Base-by-base conservation (phyloP, 176 grass and related monocot genomes). In the Dactylis glomerata region DNA sequence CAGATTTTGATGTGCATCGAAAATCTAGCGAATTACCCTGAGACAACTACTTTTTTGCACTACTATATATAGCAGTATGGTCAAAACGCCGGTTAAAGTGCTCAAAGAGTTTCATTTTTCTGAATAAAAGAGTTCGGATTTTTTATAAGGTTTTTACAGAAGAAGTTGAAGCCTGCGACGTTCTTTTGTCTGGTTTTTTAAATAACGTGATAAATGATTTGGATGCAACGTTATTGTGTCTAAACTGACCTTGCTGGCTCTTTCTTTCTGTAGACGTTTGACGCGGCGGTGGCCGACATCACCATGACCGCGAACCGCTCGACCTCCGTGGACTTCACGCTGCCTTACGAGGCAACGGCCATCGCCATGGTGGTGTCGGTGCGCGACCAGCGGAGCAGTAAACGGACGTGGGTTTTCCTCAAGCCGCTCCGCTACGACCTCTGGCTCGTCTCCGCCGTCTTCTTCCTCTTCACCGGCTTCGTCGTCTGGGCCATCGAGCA, bases 401-500 rank as follows among this genome's bases (percentile, higher is more conserved):
- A 42, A 44, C 88, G 31, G 47, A 76, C 86, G 19, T 97, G 92
- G 92, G 54, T 88, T 28, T 97, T 97, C 79, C 71, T 95, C 23
- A 92, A 86, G 70, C 95, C 95, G 13, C 86, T 95, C 59, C 65
- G 73, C 31, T 58, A 70, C 62, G 90, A 92, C 61, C 85, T 95
- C 30, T 95, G 88, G 91, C 78, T 92, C 45, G 65, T 76, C n/a
- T 89, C 80, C 81, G 50, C 44, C 10, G 56, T 34, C 24, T 95
- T 92, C 80, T 72, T 95, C 51, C 1, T 95, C 78, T 91, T 97
- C 72, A 95, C 88, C 8, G 95, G 95, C 15, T 78, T 89, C 31
- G 91, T 83, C 32, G 85, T 95, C 5, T 93, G 95, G 95, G 66
- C 33, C 68, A 19, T 97, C 3, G 92, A 97, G 88, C 92, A 97